Base-by-base conservation (phyloP, 2,329 filamentous ascomycete genomes). In the Fusarium duplospermum region DNA sequence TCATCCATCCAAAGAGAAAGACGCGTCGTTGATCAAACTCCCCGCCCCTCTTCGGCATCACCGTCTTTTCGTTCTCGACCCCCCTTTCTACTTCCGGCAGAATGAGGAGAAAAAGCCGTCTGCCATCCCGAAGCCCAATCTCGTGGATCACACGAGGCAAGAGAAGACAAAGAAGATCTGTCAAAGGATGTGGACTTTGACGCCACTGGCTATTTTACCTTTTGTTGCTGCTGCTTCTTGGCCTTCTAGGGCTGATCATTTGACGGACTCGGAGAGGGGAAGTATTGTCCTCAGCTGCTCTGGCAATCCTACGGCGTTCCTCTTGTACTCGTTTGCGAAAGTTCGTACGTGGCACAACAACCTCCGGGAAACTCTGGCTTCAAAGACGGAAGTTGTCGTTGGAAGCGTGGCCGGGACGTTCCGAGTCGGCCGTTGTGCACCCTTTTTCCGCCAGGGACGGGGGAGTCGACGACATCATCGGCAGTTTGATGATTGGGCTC, bases 81-180 rank as follows among this genome's bases (percentile, higher is more conserved):
- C 36, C 57, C 57, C 47, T 57, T 73, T 67, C 70, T 71, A 58
- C 35, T 60, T 73, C 66, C 70, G 62, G 70, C 33, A 18, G 20
- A 62, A 27, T 6, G 61, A 22, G n/a, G 63, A 18, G 36, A 29
- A 14, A 16, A 62, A 33, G 20, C 29, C 24, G 16, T 50, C 47
- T 27, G 31, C 42, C 38, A 29, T 33, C 29, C 20, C 11, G 22
- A 42, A 64, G 67, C 42, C 20, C 29, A 24, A 13, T 56, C 29
- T 64, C 67, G 67, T 71, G 71, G 71, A 61, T 35, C 62, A 50
- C 42, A 64, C 24, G 47, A 58, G 47, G 59, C 7, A 42, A 45
- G 27, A 27, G 18, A 42, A n/a, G n/a, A 54, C 56, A 20, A 62
- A 56, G 50, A 31, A 24, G 38, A 14, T 16, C 40, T 45, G 20